Evolutionary conservation across 176 grass and related monocot genomes (phyloP), one percentile per base, ranked within the genome.

Genomic region (Olyra latifolia): DNA sequence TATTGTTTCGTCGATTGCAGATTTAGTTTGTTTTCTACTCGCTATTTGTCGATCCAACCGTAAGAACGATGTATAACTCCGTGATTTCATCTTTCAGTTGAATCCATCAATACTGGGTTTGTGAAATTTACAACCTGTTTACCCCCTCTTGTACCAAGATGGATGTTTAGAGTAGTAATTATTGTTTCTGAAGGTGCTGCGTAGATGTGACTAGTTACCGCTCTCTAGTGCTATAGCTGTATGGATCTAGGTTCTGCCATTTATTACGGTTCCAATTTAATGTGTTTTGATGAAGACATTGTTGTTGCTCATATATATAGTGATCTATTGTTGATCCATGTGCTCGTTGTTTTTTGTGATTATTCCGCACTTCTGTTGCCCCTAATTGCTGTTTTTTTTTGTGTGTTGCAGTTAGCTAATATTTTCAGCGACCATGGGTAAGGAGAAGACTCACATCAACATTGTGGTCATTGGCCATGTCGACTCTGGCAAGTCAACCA

Each of bases 381-480:
- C 14, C 11, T 41, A 43, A 70, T 17, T 1, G 0, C 11, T 7
- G 15, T 30, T 76, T 62, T 0, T 2, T 28, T 55, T 0, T 67
- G 2, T 64, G n/a, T n/a, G 22, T 59, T 29, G 43, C 81, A 81
- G 75, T 53, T 46, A 3, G 29, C 8, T 55, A 25, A 3, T 27
- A 17, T 25, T 12, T 41, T 8, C 46, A 8, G 14, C 44, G 76
- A 48, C 48, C 77, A 95, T 92, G 93, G 89, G 93, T 75, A 95
- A 95, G 74, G 93, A 95, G 87, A 94, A 94, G 89, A 35, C 77
- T 47, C 92, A 94, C 79, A 94, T 94, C 50, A 94, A 35, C 79
- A 88, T 94, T 8, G 92, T 94, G 66, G 89, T 94, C 80, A 94
- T 94, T 82, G 89, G 92, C 80, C 92, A 94, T 0, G 89, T 91